Conservation (phyloP, 768 basidiomycete species). For the Daedaleopsis nitida region DNA sequence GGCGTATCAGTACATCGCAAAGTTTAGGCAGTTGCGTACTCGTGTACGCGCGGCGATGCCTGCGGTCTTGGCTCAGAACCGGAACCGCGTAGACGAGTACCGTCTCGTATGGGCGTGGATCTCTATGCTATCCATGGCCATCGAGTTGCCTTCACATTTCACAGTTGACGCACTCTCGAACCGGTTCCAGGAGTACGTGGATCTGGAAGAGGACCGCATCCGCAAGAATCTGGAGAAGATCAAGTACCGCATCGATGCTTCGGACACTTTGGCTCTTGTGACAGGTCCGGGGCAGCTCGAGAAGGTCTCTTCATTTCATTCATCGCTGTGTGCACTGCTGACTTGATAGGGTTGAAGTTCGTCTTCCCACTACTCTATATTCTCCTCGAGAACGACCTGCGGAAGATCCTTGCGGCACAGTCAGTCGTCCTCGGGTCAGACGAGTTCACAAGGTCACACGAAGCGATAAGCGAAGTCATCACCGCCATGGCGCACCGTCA, state of each 20-base stretch:
- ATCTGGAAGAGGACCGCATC: conserved; percentile 30
- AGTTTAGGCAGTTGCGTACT: conserved; percentile 14
- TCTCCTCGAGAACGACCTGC: conserved; percentile 3
- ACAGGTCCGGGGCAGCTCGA: conserved; percentile 31
- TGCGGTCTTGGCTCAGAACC: conserved; percentile 21
- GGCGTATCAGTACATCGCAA: conserved; percentile 7
- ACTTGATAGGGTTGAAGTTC: background rate
- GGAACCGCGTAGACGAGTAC: conserved; percentile 29
- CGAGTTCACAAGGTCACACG: background rate
- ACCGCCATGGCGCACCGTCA: no score
- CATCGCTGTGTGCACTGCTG: background rate
- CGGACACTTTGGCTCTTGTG: conserved; percentile 31
- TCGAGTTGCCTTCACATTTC: no score
- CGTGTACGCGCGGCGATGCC: conserved; percentile 12
- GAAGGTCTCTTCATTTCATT: conserved; percentile 22
- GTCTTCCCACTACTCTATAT: background rate
- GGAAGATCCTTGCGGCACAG: background rate
- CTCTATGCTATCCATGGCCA: background rate
- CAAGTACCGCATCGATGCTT: conserved; percentile 31
- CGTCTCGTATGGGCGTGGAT: conserved; percentile 20
- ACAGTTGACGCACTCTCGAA: no score
- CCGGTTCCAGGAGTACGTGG: conserved; percentile 26
- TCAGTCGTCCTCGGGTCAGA: background rate
- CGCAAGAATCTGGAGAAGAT: conserved; percentile 25
- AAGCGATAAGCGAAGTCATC: background rate